phyloP scores from a whole-genome alignment of 2,329 filamentous ascomycete genomes.

The Fusarium stilboides region DNA sequence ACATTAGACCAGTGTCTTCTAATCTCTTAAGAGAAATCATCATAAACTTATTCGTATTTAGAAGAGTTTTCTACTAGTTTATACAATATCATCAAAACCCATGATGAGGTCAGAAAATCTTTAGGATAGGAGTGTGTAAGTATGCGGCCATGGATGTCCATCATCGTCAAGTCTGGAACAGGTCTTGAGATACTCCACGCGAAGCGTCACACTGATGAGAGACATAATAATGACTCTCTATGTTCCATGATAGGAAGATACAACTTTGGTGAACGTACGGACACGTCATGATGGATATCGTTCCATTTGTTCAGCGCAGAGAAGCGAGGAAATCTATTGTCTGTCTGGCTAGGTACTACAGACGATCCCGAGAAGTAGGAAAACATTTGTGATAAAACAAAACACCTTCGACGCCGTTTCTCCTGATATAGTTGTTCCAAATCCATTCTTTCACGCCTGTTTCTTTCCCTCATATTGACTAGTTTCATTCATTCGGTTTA shows the following conservation, averaged over 20 bases:
- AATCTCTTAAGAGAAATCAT: too few species aligned
- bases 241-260: too few species aligned
- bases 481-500: conserved; percentile 10
- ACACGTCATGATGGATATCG: not conserved
- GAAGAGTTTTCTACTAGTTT: too few species aligned
- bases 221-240: not conserved
- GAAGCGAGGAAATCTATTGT: conserved; percentile 30
- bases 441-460: conserved; percentile 11
- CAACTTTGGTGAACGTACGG: not conserved
- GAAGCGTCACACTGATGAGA: not conserved
- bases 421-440: conserved; percentile 23
- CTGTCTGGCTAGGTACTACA: conserved; percentile 8
- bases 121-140: too few species aligned
- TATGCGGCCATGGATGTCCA: too few species aligned
- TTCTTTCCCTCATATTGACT: not conserved
- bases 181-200: not conserved
- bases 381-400: conserved; percentile 14
- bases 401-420: conserved; percentile 45
- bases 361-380: not conserved
- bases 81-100: too few species aligned
- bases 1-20: too few species aligned
- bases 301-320: conserved; percentile 21
- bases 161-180: too few species aligned
- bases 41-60: too few species aligned
- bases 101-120: too few species aligned